Base-by-base conservation (phyloP, 2,329 filamentous ascomycete species). In the Domatiomyces catenatus region DNA sequence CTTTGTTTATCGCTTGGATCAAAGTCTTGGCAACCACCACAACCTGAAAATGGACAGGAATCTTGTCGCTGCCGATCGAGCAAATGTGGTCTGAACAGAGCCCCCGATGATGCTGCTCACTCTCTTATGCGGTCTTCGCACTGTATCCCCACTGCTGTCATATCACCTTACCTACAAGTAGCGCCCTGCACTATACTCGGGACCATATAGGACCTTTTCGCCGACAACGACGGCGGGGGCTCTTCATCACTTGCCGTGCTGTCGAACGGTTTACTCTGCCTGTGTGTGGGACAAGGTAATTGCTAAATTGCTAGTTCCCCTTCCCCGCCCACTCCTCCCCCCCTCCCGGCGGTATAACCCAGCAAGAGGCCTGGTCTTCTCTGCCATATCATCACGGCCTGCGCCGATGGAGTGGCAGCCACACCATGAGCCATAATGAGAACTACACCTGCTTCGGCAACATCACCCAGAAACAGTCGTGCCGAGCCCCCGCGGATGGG, bases 341-440 rank as follows among this genome's bases (percentile, higher is more conserved):
- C 32, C 32, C 32, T 39, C 32, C 3, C 22, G 6, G n/a, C n/a
- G n/a, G n/a, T 32, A 39, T 39, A 39, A 15, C 12, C 8, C 32
- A 39, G 32, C 10, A 39, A 39, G 32, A 39, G 15, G 32, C 10
- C 3, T 39, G 10, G 3, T 5, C 32, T 32, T 10, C 28, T 10
- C 32, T 39, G 10, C 10, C 32, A 39, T 39, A 12, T 39, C 12
- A 39, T 39, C 32, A 15, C 32, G 32, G 32, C 10, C 32, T 15
- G 12, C 12, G 32, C 32, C 32, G 10, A 39, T 39, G 32, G 10
- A 39, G 4, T 15, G 8, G 32, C 15, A 39, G 12, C 10, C 32
- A 10, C 32, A 15, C 44, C 44, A 58, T 58, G 56, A 48, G 52
- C 48, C 51, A 55, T 22, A 10, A 58, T 58, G 56, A 36, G 18